Evolutionary conservation across 306 rosid species (phyloP), one percentile per base, ranked within the genome.

Genomic region (Sphenostylis stenocarpa): DNA sequence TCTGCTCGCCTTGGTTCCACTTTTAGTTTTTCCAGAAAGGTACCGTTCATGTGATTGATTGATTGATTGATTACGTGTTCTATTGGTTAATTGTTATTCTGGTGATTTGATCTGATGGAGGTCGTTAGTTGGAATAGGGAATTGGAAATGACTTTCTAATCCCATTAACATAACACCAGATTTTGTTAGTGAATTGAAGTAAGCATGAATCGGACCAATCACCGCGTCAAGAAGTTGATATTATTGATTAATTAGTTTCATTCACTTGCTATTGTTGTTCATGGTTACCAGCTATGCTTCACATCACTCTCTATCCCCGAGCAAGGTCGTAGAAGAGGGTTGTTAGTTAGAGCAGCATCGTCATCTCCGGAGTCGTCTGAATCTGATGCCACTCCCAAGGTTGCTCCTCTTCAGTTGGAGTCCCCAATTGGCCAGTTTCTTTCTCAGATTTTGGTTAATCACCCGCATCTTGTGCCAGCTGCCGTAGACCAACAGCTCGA

Each of bases 391-490:
- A 3, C 12, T 58, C 57, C 82, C 24, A 88, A 86, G 39, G 84
- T 96, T 68, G 99, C 97, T 67, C 99, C 99, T 1, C 90, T 96
- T 82, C 87, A 77, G 88, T 76, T 96, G 74, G 98, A 92, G 77
- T 96, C 99, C 45, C 98, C 99, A 12, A 67, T 92, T 16, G 99
- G 99, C 5, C 98, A 86, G 89, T 91, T 96, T 73, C 85, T 96
- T 68, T 85, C 97, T 73, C 88, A 92, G 84, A 92, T 92, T 53
- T 78, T 96, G 85, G 61, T 73, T 23, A 84, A 90, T 80, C 99
- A 96, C 84, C 99, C 98, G 0, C 99, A 96, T 77, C 99, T 96
- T 26, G 84, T 96, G 41, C 99, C 98, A 67, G 97, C 97, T 70
- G 98, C 98, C 4, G 91, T 91, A 21, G 99, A 96, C 72, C 88